Evolutionary conservation across 805 yeast species (phyloP), one percentile per base, ranked within the genome.

Genomic region (Candida anglica): DNA sequence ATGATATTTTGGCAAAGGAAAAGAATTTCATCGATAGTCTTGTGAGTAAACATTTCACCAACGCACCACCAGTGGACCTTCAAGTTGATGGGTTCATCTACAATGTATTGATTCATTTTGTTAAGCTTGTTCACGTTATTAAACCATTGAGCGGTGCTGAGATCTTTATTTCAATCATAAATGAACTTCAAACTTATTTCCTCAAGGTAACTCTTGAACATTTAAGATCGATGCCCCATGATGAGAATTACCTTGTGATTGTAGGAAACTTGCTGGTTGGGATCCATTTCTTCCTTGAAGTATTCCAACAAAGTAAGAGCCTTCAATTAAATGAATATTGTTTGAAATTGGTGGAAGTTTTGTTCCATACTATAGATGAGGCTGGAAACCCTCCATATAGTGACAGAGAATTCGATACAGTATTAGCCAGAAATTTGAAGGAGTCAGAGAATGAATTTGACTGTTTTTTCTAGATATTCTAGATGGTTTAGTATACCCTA

Each of bases 101-200:
- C 43, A 66, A 58, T 27, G 48, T 60, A 4, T 50, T 66, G 32
- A 48, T 64, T 19, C 71, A 65, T 42, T 64, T 65, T 44, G 71
- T 66, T 10, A 63, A 59, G 40, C 44, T 66, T 24, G 57, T 63
- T 4, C 60, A 66, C 32, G 55, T 51, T 13, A 53, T 66, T 18
- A 63, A 63, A 38, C 73, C 73, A 10, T 52, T 66, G 14, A 64
- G 71, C 1, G 63, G 60, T 13, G 39, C 40, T 5, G 63, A 55
- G 10, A 58, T 63, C 5, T 66, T 66, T 32, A 47, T 54, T 10
- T 56, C 47, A 15, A 56, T 66, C 5, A 50, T 66, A 5, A 63
- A 59, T 30, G 68, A 65, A 31, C 47, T 66, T 16, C 71, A 66
- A 36, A 51, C 55, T 26, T 58, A 52, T 21, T 59, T 62, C 32